A percentile compares a stretch with the other conserved stretches of the same genome.
Evolutionary conservation across 2,329 filamentous ascomycete species (phyloP).

Genomic region (Colletotrichum brevisporum): DNA sequence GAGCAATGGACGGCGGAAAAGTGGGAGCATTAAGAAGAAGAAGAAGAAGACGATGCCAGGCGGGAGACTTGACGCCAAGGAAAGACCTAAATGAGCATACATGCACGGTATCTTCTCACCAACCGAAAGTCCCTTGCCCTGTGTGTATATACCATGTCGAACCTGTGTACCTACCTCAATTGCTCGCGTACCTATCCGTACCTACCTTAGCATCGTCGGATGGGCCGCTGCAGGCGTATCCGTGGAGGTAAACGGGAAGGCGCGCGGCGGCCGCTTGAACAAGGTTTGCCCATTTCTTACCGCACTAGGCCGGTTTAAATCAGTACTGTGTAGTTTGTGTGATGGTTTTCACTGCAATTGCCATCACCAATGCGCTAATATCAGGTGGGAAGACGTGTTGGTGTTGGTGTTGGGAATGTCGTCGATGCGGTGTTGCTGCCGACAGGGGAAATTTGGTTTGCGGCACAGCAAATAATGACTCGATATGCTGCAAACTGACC

Average conservation of each 20-base stretch:
- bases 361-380: slow-evolving; percentile 10
- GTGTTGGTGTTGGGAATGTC: slow-evolving; percentile 8
- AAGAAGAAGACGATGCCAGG: slow-evolving; percentile 6
- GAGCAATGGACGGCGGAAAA: background rate
- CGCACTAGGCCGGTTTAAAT: background rate
- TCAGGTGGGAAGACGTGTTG: background rate
- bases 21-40: slow-evolving; percentile 17
- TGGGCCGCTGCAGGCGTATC: slow-evolving; percentile 13
- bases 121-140: too few relatives aligned
- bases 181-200: background rate
- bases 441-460: slow-evolving; percentile 22
- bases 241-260: slow-evolving; percentile 15
- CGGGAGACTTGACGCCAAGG: slow-evolving; percentile 26
- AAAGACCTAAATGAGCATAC: background rate
- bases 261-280: background rate
- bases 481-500: slow-evolving; percentile 9
- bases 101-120: background rate
- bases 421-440: background rate
- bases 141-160: too few relatives aligned
- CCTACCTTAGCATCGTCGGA: slow-evolving; percentile 4
- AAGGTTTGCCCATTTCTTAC: slow-evolving; percentile 15
- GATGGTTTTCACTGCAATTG: slow-evolving; percentile 12
- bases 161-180: too few relatives aligned
- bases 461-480: slow-evolving; percentile 32
- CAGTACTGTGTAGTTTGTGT: background rate